phyloP scores from a whole-genome alignment of 768 basidiomycete genomes.

The Sistotremastrum niveocremeum region DNA sequence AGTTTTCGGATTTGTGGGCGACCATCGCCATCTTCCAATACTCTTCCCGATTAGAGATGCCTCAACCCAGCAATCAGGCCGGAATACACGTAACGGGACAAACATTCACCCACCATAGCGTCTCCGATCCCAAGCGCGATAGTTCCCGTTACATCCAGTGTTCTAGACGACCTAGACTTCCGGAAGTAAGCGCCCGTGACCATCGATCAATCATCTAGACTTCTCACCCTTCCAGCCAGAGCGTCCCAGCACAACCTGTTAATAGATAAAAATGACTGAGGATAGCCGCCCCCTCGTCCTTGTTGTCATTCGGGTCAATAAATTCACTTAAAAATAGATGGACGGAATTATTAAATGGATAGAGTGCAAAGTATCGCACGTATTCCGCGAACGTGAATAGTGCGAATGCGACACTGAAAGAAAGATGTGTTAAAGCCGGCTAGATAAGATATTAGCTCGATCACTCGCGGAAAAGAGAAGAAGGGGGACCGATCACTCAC shows the following conservation, averaged over 20 bases:
- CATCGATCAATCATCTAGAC: constrained; percentile 5
- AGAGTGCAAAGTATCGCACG: constrained; percentile 95
- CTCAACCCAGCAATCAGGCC: constrained; percentile 21
- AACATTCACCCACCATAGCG: constrained; percentile 51
- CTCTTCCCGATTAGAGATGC: constrained; percentile 89
- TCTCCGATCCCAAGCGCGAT: constrained; percentile 87
- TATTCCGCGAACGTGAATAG: constrained; percentile 95
- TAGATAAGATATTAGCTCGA: constrained; percentile 19
- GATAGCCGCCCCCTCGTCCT: constrained; percentile 92
- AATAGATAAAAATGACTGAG: constrained; percentile 95
- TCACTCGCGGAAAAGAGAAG: not conserved
- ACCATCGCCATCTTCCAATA: constrained; percentile 74
- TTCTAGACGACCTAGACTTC: constrained; percentile 27
- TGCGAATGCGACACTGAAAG: constrained; percentile 91
- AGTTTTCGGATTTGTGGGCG: constrained; percentile 72
- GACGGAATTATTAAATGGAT: constrained; percentile 85
- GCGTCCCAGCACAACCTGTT: constrained; percentile 83
- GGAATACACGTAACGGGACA: not conserved
- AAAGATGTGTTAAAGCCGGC: constrained; percentile 93
- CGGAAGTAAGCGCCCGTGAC: not conserved
- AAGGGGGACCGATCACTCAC: constrained; percentile 35
- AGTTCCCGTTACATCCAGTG: constrained; percentile 71
- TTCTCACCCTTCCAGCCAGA: constrained; percentile 90
- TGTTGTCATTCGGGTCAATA: constrained; percentile 49
- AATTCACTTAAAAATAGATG: constrained; percentile 98